Percentiles rank a stretch among this genome's conserved stretches.
phyloP scores from a whole-genome alignment of 2,329 filamentous ascomycete genomes.

The Cladophialophora exuberans region DNA sequence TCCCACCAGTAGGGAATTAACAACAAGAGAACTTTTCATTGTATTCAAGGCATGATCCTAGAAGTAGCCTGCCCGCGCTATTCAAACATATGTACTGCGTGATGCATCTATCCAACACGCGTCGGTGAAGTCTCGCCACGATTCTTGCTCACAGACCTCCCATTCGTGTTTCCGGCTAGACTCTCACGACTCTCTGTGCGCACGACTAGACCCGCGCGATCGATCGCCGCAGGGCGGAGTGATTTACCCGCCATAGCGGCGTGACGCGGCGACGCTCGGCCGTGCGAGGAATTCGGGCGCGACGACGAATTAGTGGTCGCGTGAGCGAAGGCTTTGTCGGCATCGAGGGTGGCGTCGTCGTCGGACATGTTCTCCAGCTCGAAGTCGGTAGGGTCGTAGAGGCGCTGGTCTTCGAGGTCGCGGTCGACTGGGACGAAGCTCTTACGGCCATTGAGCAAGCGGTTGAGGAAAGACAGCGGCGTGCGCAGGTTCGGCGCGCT shows the following conservation, averaged over 20 bases:
- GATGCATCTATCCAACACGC: too few species aligned
- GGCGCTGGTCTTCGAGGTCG: constrained; percentile 70
- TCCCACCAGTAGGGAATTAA: too few species aligned
- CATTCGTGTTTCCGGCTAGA: constrained; percentile 46
- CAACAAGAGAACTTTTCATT: too few species aligned
- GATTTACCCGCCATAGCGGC: constrained; percentile 35
- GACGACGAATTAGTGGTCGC: constrained; percentile 53
- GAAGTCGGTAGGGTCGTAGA: constrained; percentile 61
- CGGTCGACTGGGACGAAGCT: constrained; percentile 62
- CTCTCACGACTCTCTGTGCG: constrained; percentile 86
- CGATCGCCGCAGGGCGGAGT: constrained; percentile 47
- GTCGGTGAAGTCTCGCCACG: constrained; percentile 21
- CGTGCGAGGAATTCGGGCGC: constrained; percentile 63
- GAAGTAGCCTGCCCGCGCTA: too few species aligned
- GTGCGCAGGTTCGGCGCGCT: constrained; percentile 29
- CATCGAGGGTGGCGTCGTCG: constrained; percentile 45
- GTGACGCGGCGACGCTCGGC: constrained; percentile 63
- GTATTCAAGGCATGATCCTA: too few species aligned
- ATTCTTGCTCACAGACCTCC: constrained; percentile 21
- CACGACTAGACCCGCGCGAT: constrained; percentile 73
- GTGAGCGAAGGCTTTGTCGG: constrained; percentile 17
- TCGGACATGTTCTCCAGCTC: constrained; percentile 68
- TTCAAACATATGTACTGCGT: too few species aligned
- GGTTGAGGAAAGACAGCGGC: constrained; percentile 38
- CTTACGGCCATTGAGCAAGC: constrained; percentile 39